Evolutionary conservation across 2,329 filamentous ascomycete species (phyloP).

Genomic region (Nothophoma quercina): DNA sequence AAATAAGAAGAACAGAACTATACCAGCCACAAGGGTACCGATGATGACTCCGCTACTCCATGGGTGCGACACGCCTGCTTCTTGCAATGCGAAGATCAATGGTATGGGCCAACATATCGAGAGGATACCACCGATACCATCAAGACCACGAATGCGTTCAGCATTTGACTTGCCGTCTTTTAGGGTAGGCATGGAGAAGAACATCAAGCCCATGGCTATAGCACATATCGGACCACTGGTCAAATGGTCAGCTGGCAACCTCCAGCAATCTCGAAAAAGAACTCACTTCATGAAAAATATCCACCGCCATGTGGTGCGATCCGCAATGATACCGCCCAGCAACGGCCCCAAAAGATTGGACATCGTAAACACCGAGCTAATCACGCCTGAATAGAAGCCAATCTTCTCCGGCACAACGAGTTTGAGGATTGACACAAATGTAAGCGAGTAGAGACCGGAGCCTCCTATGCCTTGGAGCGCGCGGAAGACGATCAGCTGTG

Average conservation of each 20-base stretch:
- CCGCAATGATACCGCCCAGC: slow-evolving; percentile 54
- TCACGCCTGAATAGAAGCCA: slow-evolving; percentile 45
- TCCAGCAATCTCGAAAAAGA: too few species aligned
- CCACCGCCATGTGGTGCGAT: slow-evolving; percentile 55
- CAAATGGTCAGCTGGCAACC: slow-evolving; percentile 1
- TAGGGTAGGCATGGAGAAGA: slow-evolving; percentile 36
- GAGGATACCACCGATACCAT: slow-evolving; percentile 38
- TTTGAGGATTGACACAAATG: slow-evolving; percentile 44
- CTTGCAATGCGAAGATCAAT: slow-evolving; percentile 43
- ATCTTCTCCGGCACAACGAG: slow-evolving; percentile 39
- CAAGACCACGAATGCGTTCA: slow-evolving; percentile 39
- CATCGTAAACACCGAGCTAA: slow-evolving; percentile 51
- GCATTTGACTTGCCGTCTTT: slow-evolving; percentile 35
- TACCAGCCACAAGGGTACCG: slow-evolving; percentile 37
- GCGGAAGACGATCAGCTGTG: slow-evolving; percentile 48
- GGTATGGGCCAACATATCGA: slow-evolving; percentile 43
- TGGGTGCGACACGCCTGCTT: slow-evolving; percentile 33
- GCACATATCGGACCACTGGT: slow-evolving; percentile 36
- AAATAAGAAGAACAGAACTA: slow-evolving; percentile 35
- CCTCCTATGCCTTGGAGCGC: slow-evolving; percentile 57
- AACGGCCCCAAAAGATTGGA: slow-evolving; percentile 55
- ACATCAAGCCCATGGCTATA: slow-evolving; percentile 31
- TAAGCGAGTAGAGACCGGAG: slow-evolving; percentile 58
- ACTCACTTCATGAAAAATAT: slow-evolving; percentile 58
- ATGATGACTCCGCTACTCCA: slow-evolving; percentile 42